phyloP scores from a whole-genome alignment of 2,329 filamentous ascomycete species.

The Helicocarpus griseus region DNA sequence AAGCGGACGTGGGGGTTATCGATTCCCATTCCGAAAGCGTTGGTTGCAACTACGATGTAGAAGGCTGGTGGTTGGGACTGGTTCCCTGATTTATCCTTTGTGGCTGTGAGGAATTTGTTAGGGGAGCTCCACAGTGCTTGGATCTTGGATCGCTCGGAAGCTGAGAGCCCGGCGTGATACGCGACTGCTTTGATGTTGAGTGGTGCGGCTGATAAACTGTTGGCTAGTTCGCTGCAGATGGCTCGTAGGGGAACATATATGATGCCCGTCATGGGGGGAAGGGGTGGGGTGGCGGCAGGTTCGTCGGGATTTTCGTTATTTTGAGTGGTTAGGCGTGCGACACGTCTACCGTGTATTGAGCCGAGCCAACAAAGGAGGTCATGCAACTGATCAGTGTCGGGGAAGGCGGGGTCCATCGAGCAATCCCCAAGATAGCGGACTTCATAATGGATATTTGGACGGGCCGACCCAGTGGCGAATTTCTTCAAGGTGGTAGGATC shows the following conservation, averaged over 20 bases:
- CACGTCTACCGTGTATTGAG: constrained; percentile 60
- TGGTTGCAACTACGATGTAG: constrained; percentile 89
- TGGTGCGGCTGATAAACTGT: constrained; percentile 19
- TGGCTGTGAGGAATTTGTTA: constrained; percentile 6
- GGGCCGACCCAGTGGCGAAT: constrained; percentile 75
- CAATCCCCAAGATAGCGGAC: constrained; percentile 51
- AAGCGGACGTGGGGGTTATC: constrained; percentile 93
- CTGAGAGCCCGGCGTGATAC: constrained; percentile 56
- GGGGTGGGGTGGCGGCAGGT: constrained; percentile 1
- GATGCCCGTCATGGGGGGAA: constrained; percentile 36
- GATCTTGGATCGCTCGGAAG: constrained; percentile 55
- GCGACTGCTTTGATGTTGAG: constrained; percentile 33
- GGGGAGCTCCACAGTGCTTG: constrained; percentile 30
- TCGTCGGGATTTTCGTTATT: constrained; percentile 46
- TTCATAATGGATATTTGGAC: constrained; percentile 84
- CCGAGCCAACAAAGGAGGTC: constrained; percentile 71
- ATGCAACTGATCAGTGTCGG: constrained; percentile 57
- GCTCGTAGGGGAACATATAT: constrained; percentile 37
- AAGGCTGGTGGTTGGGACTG: constrained; percentile 49
- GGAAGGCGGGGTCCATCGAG: constrained; percentile 20
- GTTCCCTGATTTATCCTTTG: constrained; percentile 10
- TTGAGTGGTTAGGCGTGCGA: constrained; percentile 51
- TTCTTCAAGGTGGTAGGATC: constrained; percentile 54
- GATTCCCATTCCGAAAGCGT: constrained; percentile 95
- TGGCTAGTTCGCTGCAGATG: constrained; percentile 32